Evolutionary conservation across 1,284 basidiomycete genomes (phyloP).

Genomic region (Schizophyllum commune): DNA sequence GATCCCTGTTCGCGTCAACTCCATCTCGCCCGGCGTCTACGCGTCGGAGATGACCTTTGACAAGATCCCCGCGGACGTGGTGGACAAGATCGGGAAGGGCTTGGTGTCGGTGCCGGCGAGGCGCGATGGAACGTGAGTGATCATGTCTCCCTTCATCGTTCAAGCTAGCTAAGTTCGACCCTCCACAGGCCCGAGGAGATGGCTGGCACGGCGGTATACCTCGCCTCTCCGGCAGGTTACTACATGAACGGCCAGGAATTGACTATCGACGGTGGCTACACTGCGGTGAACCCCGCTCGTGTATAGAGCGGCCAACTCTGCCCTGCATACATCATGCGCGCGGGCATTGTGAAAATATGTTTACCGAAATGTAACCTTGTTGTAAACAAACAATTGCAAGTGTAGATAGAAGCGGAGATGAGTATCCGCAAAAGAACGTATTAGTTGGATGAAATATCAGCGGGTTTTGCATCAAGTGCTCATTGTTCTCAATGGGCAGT

Average conservation of each 20-base stretch:
- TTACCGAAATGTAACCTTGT: not conserved
- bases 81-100: slow-evolving; percentile 49
- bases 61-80: slow-evolving; percentile 37
- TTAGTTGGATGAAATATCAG: too few species aligned
- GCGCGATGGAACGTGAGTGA: slow-evolving; percentile 59
- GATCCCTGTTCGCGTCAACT: slow-evolving; percentile 62
- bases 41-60: slow-evolving; percentile 69
- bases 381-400: too few species aligned
- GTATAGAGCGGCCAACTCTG: not conserved
- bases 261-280: slow-evolving; percentile 64
- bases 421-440: too few species aligned
- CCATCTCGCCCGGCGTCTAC: slow-evolving; percentile 68
- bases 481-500: too few species aligned
- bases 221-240: slow-evolving; percentile 60
- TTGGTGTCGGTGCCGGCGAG: slow-evolving; percentile 51
- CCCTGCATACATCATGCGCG: not conserved
- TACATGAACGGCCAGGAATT: slow-evolving; percentile 73
- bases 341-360: not conserved
- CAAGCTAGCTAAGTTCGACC: too few species aligned
- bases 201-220: slow-evolving; percentile 66
- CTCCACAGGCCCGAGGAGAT: slow-evolving; percentile 53
- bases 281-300: slow-evolving; percentile 56
- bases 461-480: too few species aligned
- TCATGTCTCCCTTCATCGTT: not conserved
- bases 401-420: too few species aligned